Base-by-base conservation (phyloP, 2,329 filamentous ascomycete genomes). In the Neofusicoccum cordaticola region DNA sequence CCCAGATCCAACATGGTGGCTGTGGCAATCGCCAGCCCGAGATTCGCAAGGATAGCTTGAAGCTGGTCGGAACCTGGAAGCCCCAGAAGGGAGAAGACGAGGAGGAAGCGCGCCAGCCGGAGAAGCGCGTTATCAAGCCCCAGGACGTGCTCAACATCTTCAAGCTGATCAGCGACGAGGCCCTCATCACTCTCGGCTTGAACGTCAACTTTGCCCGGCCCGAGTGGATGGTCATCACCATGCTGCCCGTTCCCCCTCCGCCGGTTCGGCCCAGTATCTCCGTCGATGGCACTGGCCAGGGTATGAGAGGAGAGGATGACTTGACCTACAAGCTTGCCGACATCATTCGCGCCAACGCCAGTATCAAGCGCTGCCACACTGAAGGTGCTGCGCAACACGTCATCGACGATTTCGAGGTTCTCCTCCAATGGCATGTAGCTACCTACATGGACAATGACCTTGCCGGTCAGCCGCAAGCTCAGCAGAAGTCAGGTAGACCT, bases 371-470 rank as follows among this genome's bases (percentile, higher is more conserved):
- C 70, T 95, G 93, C 66, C 92, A 96, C 72, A 88, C 91, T 66
- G 93, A 97, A 77, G 95, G 95, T 65, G 93, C 93, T 3, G 93
- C 95, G 0, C 89, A 91, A 68, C 95, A 99, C 78, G 92, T 98
- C 69, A 87, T 93, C 15, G 86, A 88, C 66, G 95, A 99, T 72
- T 98, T 97, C 66, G 92, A 97, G 78, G 88, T 90, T 68, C 82
- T 99, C 37, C 83, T 99, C 42, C 96, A 99, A 75, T 99, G 97
- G 75, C 96, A 99, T 74, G 93, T 99, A 66, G 96, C 96, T 48
- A 99, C 96, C 0, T 96, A 97, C 80, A 99, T 99, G 96, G 95
- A 99, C 79, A 99, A 99, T 73, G 94, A 99, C 76, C 97, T 98
- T 79, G 95, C 96, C 68, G 93, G 94, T 57, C 89, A 96, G 71